Conservation (phyloP, 1,284 basidiomycete genomes). For the Trametes hirsuta region DNA sequence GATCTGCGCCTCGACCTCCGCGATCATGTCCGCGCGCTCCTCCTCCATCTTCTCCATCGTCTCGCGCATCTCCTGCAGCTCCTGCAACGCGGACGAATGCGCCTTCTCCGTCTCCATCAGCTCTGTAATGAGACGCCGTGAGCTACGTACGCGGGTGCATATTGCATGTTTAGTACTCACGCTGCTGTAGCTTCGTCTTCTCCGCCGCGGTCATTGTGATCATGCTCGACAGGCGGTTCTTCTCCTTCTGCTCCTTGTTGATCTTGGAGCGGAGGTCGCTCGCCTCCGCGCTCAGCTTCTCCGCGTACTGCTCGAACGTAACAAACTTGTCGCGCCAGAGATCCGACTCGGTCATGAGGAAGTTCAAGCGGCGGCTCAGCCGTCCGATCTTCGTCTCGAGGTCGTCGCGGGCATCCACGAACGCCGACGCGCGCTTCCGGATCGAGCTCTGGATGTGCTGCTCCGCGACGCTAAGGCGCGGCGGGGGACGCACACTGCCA, state of each 20-base stretch:
- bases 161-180: constrained; percentile 46
- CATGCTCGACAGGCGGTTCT: constrained; percentile 77
- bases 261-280: constrained; percentile 81
- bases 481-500: constrained; percentile 69
- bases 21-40: constrained; percentile 84
- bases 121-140: constrained; percentile 43
- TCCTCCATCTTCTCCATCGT: constrained; percentile 84
- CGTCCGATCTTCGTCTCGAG: constrained; percentile 89
- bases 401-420: constrained; percentile 91
- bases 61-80: constrained; percentile 73
- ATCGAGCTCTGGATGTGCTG: constrained; percentile 85
- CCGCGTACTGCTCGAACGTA: constrained; percentile 90
- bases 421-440: constrained; percentile 86
- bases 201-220: constrained; percentile 77
- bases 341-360: constrained; percentile 89
- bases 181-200: constrained; percentile 72
- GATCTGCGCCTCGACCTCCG: constrained; percentile 86
- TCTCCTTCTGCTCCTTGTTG: constrained; percentile 87
- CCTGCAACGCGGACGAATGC: constrained; percentile 68
- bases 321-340: constrained; percentile 92
- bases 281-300: constrained; percentile 84
- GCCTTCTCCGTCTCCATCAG: constrained; percentile 74
- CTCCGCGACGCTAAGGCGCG: constrained; percentile 77
- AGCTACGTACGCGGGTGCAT: too few relatives aligned
- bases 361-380: constrained; percentile 81